Base-by-base conservation (phyloP, 2,329 filamentous ascomycete genomes). In the Calycina marina region DNA sequence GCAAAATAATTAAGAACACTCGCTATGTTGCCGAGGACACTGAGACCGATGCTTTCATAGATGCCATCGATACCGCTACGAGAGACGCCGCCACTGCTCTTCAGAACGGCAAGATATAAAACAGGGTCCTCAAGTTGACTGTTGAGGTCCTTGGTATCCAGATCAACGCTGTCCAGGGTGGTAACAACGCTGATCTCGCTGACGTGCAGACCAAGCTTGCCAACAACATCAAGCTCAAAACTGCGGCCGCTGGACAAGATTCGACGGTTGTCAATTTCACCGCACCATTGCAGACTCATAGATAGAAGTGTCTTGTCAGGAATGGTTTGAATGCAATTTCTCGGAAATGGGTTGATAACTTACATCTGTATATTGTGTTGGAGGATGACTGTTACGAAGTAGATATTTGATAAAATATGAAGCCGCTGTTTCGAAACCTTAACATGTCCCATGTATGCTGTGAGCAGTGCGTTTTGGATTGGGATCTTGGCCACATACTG, bases 121-220 rank as follows among this genome's bases (percentile, higher is more conserved):
- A 70, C 60, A 72, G 72, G 56, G 63, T 72, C 11, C 52, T 72
- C 32, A 72, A 72, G 55, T 55, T 72, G 40, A 62, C 60, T 24
- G 62, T 65, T 16, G 63, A 63, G 31, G 54, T 68, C 18, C 49
- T 70, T 17, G 56, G 60, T 42, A 60, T 72, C 6, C 53, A 61
- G 48, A 57, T 64, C 20, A 54, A 70, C 39, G 51, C 58, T 34
- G 67, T 67, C 0, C 62, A 70, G 41, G 67, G 68, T 14, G 35
- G 59, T 11, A 57, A 63, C 37, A 32, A 35, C 31, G 56, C 45
- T 4, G 57, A 64, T 40, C 43, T 69, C 4, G 61, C 51, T 0
- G 52, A 53, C 4, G 63, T 70, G 52, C 49, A 60, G 43, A 62
- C 46, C 22, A 72, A 72, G 53, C 52, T 72, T 15, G 47, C 63